Conservation (phyloP, 2,329 filamentous ascomycete genomes). For the Neocatenulostroma microsporum region DNA sequence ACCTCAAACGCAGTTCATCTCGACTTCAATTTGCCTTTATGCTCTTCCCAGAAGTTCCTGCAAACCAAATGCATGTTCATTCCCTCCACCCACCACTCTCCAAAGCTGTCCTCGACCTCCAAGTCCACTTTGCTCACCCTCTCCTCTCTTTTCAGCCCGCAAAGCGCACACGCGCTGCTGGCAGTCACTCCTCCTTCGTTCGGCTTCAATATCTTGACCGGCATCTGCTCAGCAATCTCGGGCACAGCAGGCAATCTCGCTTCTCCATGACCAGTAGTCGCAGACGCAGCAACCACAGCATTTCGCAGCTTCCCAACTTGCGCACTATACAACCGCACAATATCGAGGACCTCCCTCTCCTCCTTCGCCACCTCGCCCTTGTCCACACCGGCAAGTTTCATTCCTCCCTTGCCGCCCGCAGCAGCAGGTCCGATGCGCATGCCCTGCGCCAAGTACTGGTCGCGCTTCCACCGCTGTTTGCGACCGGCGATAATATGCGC, state of each 20-base stretch:
- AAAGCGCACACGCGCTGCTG: slow-evolving; percentile 70
- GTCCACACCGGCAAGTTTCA: slow-evolving; percentile 86
- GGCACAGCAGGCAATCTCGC: slow-evolving; percentile 45
- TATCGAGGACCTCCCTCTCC: slow-evolving; percentile 74
- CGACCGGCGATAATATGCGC: slow-evolving; percentile 74
- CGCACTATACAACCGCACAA: slow-evolving; percentile 65
- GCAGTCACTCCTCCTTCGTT: slow-evolving; percentile 63
- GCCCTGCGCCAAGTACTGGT: slow-evolving; percentile 72
- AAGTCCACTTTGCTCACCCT: slow-evolving; percentile 67
- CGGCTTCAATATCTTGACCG: slow-evolving; percentile 55
- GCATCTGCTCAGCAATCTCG: slow-evolving; percentile 61
- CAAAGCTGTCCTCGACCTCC: slow-evolving; percentile 80
- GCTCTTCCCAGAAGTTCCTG: slow-evolving; percentile 74
- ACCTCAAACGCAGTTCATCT: no score
- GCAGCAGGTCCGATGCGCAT: slow-evolving; percentile 77
- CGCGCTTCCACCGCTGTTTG: slow-evolving; percentile 82
- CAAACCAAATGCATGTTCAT: slow-evolving; percentile 51
- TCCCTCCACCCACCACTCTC: slow-evolving; percentile 88
- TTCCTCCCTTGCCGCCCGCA: slow-evolving; percentile 63
- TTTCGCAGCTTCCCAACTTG: slow-evolving; percentile 68
- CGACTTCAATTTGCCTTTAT: slow-evolving; percentile 62
- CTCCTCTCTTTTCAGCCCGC: slow-evolving; percentile 82
- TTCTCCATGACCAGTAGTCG: slow-evolving; percentile 21
- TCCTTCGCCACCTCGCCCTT: slow-evolving; percentile 75
- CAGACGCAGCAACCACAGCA: slow-evolving; percentile 59